Evolutionary conservation across 2,329 filamentous ascomycete species (phyloP).

Genomic region (Aureobasidium sp.): DNA sequence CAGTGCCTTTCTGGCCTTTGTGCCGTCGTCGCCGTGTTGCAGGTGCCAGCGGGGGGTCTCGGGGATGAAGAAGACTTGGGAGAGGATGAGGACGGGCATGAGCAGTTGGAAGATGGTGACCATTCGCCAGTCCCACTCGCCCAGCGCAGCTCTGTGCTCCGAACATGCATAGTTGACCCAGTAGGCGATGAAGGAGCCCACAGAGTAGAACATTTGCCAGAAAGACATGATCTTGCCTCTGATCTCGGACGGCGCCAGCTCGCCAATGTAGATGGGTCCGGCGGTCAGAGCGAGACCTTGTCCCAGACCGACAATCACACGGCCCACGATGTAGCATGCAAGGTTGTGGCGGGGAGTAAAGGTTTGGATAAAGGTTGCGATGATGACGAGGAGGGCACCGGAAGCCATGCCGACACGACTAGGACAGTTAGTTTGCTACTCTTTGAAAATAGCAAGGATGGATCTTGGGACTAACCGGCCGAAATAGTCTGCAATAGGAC

Average conservation of each 20-base stretch:
- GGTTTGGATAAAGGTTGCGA: slow-evolving; percentile 60
- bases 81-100: slow-evolving; percentile 54
- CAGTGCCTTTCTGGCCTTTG: slow-evolving; percentile 51
- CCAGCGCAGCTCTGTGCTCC: slow-evolving; percentile 46
- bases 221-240: slow-evolving; percentile 60
- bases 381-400: slow-evolving; percentile 56
- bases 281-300: slow-evolving; percentile 59
- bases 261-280: slow-evolving; percentile 63
- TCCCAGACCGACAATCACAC: slow-evolving; percentile 60
- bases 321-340: slow-evolving; percentile 58
- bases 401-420: slow-evolving; percentile 52
- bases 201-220: slow-evolving; percentile 60
- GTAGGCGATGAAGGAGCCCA: slow-evolving; percentile 57
- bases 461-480: slow-evolving; percentile 10
- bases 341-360: slow-evolving; percentile 50
- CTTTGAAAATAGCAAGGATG: too few relatives aligned
- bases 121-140: slow-evolving; percentile 57
- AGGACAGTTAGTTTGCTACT: too few relatives aligned
- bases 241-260: slow-evolving; percentile 55
- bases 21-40: slow-evolving; percentile 50
- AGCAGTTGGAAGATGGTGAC: slow-evolving; percentile 65
- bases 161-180: slow-evolving; percentile 57
- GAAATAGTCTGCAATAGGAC: slow-evolving; percentile 40
- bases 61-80: slow-evolving; percentile 55
- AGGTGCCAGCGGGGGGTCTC: slow-evolving; percentile 63